Evolutionary conservation across 1,284 basidiomycete genomes (phyloP), one percentile per base, ranked within the genome.

Genomic region (Moniliophthora roreri): DNA sequence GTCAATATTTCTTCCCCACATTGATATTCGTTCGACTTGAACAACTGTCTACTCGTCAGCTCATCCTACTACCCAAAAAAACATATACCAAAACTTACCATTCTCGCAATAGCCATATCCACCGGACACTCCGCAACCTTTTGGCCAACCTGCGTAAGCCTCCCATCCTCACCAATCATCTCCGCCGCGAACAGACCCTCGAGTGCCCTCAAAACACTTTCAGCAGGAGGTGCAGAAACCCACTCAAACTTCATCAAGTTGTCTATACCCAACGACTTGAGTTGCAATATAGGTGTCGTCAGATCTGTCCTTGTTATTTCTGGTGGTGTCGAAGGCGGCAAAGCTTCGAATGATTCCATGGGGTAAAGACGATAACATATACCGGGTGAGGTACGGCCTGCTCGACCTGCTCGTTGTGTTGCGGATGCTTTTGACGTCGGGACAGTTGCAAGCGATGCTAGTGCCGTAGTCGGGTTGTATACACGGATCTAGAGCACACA

Each of bases 231-330:
- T 0, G 89, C 78, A 18, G 89, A 88, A 47, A 98, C 81, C 85
- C 93, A 99, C 63, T 97, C 94, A 66, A 99, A 97, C 65, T 87
- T 90, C 85, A 91, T 89, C n/a, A 99, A 69, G 69, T 99, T 94
- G 60, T 98, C 91, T 47, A 98, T 90, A 5, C 97, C 96, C 13
- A 99, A 77, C 0, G 91, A 89, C 66, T 98, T 98, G 49, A 99
- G 81, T 66, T 97, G 94, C 13, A 99, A 74, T 36, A 98, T 85
- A 3, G 93, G 89, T 3, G 89, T 88, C 1, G 88, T 88, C 66
- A 99, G 80, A 63, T 98, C 95, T 10, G 86, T 87, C 32, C 95
- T 84, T 7, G 87, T 89, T 42, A 99, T 86, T 72, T 99, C 96
- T 0, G 96, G 93, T 2, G 89, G 81, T 0, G 93, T 94, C 0